phyloP scores from a whole-genome alignment of 495 filamentous ascomycete genomes.

The Xanthoparmelia taractica region DNA sequence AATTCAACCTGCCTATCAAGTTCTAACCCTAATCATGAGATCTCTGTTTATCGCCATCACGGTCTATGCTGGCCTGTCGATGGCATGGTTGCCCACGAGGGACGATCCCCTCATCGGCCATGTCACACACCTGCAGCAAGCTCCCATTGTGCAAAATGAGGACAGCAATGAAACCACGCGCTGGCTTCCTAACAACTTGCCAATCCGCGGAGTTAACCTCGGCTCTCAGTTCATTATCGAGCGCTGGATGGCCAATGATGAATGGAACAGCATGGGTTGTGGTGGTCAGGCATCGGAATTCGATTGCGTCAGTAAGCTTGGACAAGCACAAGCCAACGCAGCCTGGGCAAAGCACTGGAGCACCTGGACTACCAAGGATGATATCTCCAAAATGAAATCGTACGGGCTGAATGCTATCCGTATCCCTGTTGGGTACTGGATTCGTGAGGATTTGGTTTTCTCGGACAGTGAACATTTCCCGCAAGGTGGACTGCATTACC shows the following conservation, averaged over 20 bases:
- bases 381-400: constrained; percentile 46
- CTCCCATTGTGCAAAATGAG: not conserved
- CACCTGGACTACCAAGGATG: constrained; percentile 49
- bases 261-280: constrained; percentile 51
- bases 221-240: constrained; percentile 54
- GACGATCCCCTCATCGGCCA: not conserved
- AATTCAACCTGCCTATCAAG: not conserved
- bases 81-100: constrained; percentile 5
- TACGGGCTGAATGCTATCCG: constrained; percentile 56
- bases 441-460: constrained; percentile 50
- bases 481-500: constrained; percentile 46
- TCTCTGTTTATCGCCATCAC: not conserved
- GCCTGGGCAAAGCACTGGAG: constrained; percentile 53
- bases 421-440: constrained; percentile 59
- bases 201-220: constrained; percentile 56
- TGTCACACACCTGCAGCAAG: not conserved
- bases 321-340: constrained; percentile 45
- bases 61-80: not conserved
- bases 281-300: constrained; percentile 44
- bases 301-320: constrained; percentile 48
- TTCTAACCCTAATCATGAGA: not conserved
- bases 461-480: constrained; percentile 48
- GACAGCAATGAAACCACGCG: not conserved
- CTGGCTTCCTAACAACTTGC: constrained; percentile 25
- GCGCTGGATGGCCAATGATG: constrained; percentile 47